A percentile compares a stretch with the other conserved stretches of the same genome.
Conservation (phyloP, 768 basidiomycete species). For the Grammothele lineata region DNA sequence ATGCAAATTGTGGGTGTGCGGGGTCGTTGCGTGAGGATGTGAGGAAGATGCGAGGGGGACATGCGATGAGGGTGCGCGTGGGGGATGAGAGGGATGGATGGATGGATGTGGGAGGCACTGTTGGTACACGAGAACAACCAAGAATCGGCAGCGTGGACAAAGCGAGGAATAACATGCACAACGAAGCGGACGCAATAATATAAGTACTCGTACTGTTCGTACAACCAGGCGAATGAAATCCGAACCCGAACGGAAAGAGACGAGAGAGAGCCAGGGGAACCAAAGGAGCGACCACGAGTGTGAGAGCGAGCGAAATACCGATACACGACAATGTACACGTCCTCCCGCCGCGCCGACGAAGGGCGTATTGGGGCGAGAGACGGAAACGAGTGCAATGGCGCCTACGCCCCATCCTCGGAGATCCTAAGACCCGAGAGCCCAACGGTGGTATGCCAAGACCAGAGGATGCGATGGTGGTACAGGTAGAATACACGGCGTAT, state of each 20-base stretch:
- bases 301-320: conserved; percentile 7
- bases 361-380: not conserved
- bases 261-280: not conserved
- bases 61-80: not conserved
- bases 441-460: no score
- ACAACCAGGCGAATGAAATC: not conserved
- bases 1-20: not conserved
- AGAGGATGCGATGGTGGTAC: conserved; percentile 6
- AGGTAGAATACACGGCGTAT: conserved; percentile 13
- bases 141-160: conserved; percentile 5
- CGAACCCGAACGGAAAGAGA: not conserved
- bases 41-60: no score
- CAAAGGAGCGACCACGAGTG: not conserved
- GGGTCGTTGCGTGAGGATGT: not conserved
- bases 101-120: not conserved
- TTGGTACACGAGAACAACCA: conserved; percentile 17
- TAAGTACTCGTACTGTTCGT: conserved; percentile 8
- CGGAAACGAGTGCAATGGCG: not conserved
- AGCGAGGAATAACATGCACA: conserved; percentile 14
- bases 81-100: no score
- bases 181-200: conserved; percentile 11
- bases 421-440: conserved; percentile 1
- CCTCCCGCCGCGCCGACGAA: not conserved
- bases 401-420: not conserved
- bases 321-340: conserved; percentile 17